Conservation (phyloP, 345 rosid species). For the Eucalyptus sideroxylon region DNA sequence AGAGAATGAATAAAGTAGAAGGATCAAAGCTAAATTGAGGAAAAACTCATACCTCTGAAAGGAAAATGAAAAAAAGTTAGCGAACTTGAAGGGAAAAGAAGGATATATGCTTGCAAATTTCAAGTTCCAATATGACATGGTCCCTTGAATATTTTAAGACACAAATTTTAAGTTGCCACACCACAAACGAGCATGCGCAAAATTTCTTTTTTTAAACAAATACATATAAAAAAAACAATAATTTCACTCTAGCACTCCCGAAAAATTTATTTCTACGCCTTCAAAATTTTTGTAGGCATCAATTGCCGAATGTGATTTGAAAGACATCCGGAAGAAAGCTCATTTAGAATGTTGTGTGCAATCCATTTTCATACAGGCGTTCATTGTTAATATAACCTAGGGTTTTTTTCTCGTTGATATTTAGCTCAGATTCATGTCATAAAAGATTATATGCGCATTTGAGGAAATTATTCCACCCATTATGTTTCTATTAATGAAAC, state of each 20-base stretch:
- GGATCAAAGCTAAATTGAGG: not conserved
- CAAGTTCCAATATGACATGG: not conserved
- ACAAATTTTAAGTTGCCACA: not conserved
- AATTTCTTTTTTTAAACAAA: not conserved
- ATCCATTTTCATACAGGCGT: not conserved
- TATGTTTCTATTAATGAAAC: not conserved
- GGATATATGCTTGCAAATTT: not conserved
- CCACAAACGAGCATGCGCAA: not conserved
- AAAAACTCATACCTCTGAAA: not conserved
- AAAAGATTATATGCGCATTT: not conserved
- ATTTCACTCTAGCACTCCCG: not conserved
- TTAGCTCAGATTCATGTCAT: not conserved
- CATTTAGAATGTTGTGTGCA: not conserved
- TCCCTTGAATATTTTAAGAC: not conserved
- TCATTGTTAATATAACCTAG: not conserved
- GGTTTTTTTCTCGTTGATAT: not conserved
- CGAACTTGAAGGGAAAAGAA: not conserved
- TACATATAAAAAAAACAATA: not conserved
- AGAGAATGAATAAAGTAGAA: not conserved
- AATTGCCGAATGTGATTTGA: not conserved
- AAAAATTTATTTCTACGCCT: not conserved
- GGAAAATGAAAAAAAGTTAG: not conserved
- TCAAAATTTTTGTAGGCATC: not conserved
- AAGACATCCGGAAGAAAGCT: not conserved
- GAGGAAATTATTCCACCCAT: not conserved